Conservation (phyloP, 2,329 filamentous ascomycete species). For the Claviceps humidiphila region DNA sequence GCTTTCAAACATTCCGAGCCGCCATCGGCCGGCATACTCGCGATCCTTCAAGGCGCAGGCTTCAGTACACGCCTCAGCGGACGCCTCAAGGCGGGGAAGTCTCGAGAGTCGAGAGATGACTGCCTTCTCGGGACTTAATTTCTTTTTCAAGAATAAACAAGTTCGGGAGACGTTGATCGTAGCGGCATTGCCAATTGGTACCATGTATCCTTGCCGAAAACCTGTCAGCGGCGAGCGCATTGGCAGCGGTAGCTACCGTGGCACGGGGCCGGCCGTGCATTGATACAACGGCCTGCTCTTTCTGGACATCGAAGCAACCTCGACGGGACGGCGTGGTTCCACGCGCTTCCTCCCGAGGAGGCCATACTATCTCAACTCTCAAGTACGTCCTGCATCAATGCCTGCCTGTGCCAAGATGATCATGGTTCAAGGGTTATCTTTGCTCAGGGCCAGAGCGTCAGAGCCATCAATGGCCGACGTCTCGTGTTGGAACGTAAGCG, state of each 20-base stretch:
- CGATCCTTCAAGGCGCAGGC: no score
- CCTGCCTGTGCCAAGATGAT: no score
- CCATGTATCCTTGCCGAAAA: background rate
- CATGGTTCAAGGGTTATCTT: no score
- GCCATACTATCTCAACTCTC: background rate
- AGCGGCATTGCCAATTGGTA: background rate
- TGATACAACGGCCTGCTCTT: slow-evolving; percentile 1
- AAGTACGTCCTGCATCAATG: no score
- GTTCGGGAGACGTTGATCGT: background rate
- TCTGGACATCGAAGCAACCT: slow-evolving; percentile 1
- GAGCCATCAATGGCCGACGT: background rate
- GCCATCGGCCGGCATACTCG: no score
- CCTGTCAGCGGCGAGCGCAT: background rate
- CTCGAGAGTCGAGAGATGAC: no score
- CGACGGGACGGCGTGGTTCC: background rate
- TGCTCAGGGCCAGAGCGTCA: background rate
- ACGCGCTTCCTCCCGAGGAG: background rate
- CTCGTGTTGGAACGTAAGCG: background rate
- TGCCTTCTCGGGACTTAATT: no score
- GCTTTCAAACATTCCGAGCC: no score
- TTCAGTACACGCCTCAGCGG: no score
- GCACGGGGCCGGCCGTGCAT: slow-evolving; percentile 8
- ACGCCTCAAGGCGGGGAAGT: no score
- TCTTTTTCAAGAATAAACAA: no score
- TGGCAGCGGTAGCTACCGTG: slow-evolving; percentile 8